Conservation (phyloP, 805 yeast species). For the Candida michaelii region DNA sequence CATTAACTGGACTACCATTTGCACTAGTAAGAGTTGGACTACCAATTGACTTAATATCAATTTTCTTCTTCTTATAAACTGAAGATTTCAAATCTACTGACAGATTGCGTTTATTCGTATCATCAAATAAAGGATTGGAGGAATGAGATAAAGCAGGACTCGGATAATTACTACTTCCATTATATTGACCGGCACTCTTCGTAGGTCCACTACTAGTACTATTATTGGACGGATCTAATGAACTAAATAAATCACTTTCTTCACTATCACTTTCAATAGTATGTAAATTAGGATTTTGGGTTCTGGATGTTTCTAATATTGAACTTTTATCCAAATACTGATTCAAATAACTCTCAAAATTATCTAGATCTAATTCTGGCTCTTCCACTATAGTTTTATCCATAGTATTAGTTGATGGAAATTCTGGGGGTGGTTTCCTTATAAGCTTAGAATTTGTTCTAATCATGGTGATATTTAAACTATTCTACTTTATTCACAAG, state of each 20-base stretch:
- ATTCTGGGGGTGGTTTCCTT: constrained; percentile 13
- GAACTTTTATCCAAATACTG: constrained; percentile 23
- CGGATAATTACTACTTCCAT: constrained; percentile 1
- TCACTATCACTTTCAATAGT: constrained; percentile 13
- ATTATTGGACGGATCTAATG: constrained; percentile 15
- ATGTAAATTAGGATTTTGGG: constrained; percentile 28
- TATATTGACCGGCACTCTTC: background rate
- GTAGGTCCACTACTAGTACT: constrained; percentile 5
- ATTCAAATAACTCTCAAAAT: constrained; percentile 15
- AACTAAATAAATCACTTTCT: constrained; percentile 6
- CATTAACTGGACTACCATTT: background rate
- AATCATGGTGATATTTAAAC: constrained; percentile 3
- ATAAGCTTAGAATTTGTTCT: constrained; percentile 6
- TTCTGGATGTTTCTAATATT: constrained; percentile 21
- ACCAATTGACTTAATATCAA: constrained; percentile 2
- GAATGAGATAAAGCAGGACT: background rate
- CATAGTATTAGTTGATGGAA: too few relatives aligned
- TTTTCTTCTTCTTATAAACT: constrained; percentile 2
- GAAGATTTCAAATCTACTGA: background rate
- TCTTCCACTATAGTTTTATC: background rate
- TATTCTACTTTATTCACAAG: too few relatives aligned
- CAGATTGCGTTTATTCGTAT: background rate
- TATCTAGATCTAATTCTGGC: constrained; percentile 7
- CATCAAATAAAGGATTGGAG: background rate
- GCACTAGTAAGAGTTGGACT: background rate